Evolutionary conservation across 768 basidiomycete species (phyloP), one percentile per base, ranked within the genome.

Genomic region (Tylopilus sp.): DNA sequence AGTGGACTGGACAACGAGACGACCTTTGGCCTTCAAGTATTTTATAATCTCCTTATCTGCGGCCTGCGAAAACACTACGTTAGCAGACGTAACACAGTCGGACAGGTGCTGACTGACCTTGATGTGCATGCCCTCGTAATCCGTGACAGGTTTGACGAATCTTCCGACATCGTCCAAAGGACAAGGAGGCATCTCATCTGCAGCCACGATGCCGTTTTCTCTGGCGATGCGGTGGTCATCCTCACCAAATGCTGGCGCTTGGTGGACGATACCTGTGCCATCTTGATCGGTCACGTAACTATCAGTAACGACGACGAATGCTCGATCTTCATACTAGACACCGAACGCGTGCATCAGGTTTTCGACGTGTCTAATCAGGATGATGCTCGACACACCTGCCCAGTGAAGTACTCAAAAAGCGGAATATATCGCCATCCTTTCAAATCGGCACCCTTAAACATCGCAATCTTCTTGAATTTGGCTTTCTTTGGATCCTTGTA

Each of bases 401-500:
- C 95, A 0, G 88, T 91, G 63, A 98, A 99, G 71, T 97, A 98
- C 59, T 97, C 91, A 64, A 98, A 99, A 36, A 98, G 74, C 0
- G 97, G 97, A 8, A 86, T 80, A 66, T 98, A 99, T 69, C 88
- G 78, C 95, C 94, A 95, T 35, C 91, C 95, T 63, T 92, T 92
- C 86, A 99, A 85, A 62, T 98, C 95, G 25, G 78, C 76, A 10
- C 97, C 97, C 65, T 85, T 84, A 77, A 91, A 98, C 55, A 85
- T 80, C 15, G 81, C 89, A 6, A 98, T 57, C 66, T 93, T 93
- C 76, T 93, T 97, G 72, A 80, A 95, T 68, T 95, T 95, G 33
- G 94, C 93, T 64, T 97, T 95, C 72, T 97, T 98, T 0, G 91
- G 88, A 61, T 98, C 94, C 68, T 98, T 98, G 82, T 95, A 98